Percentiles rank a stretch among this genome's conserved stretches.
phyloP scores from a whole-genome alignment of 495 filamentous ascomycete genomes.

The Margaritispora aquatica region DNA sequence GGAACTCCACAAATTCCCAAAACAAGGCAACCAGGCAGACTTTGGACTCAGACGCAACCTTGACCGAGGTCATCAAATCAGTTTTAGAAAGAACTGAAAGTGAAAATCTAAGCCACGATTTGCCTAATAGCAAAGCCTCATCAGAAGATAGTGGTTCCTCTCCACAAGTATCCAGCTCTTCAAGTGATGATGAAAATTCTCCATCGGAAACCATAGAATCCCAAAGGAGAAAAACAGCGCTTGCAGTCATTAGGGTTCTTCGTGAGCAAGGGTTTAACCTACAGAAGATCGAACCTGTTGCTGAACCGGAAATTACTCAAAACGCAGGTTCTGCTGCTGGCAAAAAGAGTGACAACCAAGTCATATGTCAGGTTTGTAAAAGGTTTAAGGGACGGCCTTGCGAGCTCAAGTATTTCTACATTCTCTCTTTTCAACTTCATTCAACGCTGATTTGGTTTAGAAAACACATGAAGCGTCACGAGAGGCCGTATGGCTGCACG shows the following conservation, averaged over 20 bases:
- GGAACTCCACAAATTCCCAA: not conserved
- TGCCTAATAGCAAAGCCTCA: slow-evolving; percentile 15
- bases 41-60: slow-evolving; percentile 9
- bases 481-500: slow-evolving; percentile 84
- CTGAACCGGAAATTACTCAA: not conserved
- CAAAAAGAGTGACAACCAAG: slow-evolving; percentile 32
- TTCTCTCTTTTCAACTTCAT: not conserved
- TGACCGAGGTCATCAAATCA: slow-evolving; percentile 15
- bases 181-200: slow-evolving; percentile 3
- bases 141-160: not conserved
- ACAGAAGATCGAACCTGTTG: slow-evolving; percentile 9
- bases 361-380: slow-evolving; percentile 46
- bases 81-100: slow-evolving; percentile 1
- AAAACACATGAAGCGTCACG: slow-evolving; percentile 86
- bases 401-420: slow-evolving; percentile 59
- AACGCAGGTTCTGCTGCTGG: slow-evolving; percentile 18
- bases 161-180: not conserved
- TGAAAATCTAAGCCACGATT: not conserved
- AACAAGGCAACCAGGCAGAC: slow-evolving; percentile 15
- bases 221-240: slow-evolving; percentile 7
- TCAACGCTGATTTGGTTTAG: slow-evolving; percentile 33
- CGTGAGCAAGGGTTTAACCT: slow-evolving; percentile 12
- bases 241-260: slow-evolving; percentile 16
- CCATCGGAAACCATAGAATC: slow-evolving; percentile 4
- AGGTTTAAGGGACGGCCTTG: slow-evolving; percentile 54